A percentile compares a stretch with the other conserved stretches of the same genome.
Conservation (phyloP, 768 basidiomycete species). For the Cantharellus cinnabarinus region DNA sequence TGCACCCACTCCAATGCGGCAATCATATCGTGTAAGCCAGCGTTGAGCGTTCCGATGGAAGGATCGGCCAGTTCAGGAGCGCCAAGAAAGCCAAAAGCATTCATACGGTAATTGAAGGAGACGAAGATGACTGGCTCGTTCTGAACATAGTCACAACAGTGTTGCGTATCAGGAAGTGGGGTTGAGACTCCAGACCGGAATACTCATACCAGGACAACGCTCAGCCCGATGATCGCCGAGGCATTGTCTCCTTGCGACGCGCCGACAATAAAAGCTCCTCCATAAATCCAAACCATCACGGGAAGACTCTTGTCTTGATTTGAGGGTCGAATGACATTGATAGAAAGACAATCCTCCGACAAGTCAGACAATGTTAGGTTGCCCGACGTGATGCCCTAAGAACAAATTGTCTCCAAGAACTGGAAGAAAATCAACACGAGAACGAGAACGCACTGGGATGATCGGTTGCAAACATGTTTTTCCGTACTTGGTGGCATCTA, state of each 20-base stretch:
- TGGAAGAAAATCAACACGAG: neutral
- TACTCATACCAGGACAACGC: neutral
- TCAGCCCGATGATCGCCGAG: neutral
- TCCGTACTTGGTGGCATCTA: neutral
- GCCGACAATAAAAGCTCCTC: neutral
- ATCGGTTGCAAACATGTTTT: neutral
- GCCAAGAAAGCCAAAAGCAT: conserved; percentile 3
- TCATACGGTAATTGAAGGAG: conserved; percentile 4
- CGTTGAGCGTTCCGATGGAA: neutral
- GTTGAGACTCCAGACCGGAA: neutral
- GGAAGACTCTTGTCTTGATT: neutral
- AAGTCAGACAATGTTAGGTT: neutral
- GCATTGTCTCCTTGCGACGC: neutral
- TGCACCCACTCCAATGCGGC: conserved; percentile 4
- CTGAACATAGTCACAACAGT: neutral
- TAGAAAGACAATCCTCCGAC: neutral
- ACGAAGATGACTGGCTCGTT: conserved; percentile 2
- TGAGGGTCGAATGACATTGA: neutral
- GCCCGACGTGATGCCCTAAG: neutral
- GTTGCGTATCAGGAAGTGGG: neutral
- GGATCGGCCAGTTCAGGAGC: neutral
- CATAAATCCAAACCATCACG: neutral
- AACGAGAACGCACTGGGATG: neutral
- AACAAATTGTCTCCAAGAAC: neutral
- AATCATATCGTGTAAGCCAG: conserved; percentile 4